Percentiles rank a stretch among this genome's conserved stretches.
Evolutionary conservation across 2,329 filamentous ascomycete genomes (phyloP).

Genomic region (Colletotrichum chrysophilum): DNA sequence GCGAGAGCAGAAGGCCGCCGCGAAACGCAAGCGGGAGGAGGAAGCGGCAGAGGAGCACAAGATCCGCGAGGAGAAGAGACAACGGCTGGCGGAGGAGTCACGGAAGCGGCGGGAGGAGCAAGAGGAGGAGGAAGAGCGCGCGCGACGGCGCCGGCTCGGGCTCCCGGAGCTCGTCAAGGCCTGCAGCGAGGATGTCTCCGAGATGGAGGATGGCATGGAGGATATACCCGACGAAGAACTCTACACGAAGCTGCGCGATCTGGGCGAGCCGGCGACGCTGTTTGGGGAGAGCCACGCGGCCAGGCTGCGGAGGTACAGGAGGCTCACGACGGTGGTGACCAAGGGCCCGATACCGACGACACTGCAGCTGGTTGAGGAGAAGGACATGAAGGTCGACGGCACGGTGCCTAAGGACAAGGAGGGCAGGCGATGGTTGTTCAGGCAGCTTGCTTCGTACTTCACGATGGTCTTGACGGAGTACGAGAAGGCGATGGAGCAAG

Average conservation of each 20-base stretch:
- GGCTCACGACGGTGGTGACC: slow-evolving; percentile 65
- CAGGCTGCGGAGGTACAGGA: slow-evolving; percentile 73
- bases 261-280: slow-evolving; percentile 75
- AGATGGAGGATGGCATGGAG: slow-evolving; percentile 53
- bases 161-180: slow-evolving; percentile 72
- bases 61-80: slow-evolving; percentile 81
- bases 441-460: slow-evolving; percentile 94
- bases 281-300: slow-evolving; percentile 83
- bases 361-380: slow-evolving; percentile 78
- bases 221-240: slow-evolving; percentile 78
- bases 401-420: slow-evolving; percentile 67
- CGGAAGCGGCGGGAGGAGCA: slow-evolving; percentile 71
- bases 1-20: slow-evolving; percentile 70
- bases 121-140: slow-evolving; percentile 75
- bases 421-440: slow-evolving; percentile 74
- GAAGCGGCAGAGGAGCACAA: slow-evolving; percentile 75
- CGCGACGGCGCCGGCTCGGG: slow-evolving; percentile 76
- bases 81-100: slow-evolving; percentile 81
- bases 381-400: slow-evolving; percentile 83
- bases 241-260: slow-evolving; percentile 66
- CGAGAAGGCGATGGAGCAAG: slow-evolving; percentile 76
- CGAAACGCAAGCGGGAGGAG: slow-evolving; percentile 90
- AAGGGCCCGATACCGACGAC: slow-evolving; percentile 88
- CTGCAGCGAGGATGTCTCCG: slow-evolving; percentile 43
- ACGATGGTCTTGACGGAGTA: slow-evolving; percentile 94